Evolutionary conservation across 2,329 filamentous ascomycete species (phyloP).

Genomic region (Ceratocystis albifundus): DNA sequence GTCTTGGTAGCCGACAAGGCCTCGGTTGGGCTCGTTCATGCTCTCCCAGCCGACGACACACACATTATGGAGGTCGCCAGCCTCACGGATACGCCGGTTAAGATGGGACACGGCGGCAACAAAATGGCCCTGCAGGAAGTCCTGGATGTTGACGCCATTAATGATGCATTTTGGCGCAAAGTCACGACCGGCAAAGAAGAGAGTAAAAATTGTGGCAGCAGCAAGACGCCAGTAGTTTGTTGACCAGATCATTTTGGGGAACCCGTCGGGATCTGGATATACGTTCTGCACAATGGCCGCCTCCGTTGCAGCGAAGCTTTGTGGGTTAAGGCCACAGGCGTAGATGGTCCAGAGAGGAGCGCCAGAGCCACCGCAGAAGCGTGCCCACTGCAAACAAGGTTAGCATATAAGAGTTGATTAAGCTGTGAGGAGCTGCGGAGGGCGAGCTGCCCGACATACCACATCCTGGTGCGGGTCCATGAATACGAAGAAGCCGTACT

Average conservation of each 20-base stretch:
- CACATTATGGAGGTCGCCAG: conserved; percentile 74
- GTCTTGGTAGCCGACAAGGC: conserved; percentile 73
- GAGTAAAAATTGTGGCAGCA: conserved; percentile 79
- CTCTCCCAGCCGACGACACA: conserved; percentile 93
- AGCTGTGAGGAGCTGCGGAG: background rate
- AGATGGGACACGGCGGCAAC: conserved; percentile 68
- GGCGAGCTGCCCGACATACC: conserved; percentile 40
- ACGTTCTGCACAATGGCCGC: conserved; percentile 93
- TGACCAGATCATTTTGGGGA: conserved; percentile 99
- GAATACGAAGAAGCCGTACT: conserved; percentile 90
- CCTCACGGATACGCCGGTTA: conserved; percentile 74
- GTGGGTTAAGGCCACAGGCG: conserved; percentile 80
- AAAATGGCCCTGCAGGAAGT: conserved; percentile 83
- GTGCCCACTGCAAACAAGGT: conserved; percentile 58
- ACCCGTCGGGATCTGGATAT: conserved; percentile 70
- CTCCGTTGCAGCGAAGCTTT: conserved; percentile 73
- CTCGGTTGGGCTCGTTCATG: conserved; percentile 87
- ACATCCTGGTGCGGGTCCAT: conserved; percentile 99
- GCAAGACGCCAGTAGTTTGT: conserved; percentile 89
- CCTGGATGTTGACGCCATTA: conserved; percentile 88
- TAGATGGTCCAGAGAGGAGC: conserved; percentile 97
- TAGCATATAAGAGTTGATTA: conserved; percentile 24
- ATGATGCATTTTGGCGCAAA: conserved; percentile 96
- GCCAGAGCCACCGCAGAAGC: conserved; percentile 86
- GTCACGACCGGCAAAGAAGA: conserved; percentile 83